Percentiles rank a stretch among this genome's conserved stretches.
Conservation (phyloP, 2,329 filamentous ascomycete species). For the Penicillium fuscoglaucum region DNA sequence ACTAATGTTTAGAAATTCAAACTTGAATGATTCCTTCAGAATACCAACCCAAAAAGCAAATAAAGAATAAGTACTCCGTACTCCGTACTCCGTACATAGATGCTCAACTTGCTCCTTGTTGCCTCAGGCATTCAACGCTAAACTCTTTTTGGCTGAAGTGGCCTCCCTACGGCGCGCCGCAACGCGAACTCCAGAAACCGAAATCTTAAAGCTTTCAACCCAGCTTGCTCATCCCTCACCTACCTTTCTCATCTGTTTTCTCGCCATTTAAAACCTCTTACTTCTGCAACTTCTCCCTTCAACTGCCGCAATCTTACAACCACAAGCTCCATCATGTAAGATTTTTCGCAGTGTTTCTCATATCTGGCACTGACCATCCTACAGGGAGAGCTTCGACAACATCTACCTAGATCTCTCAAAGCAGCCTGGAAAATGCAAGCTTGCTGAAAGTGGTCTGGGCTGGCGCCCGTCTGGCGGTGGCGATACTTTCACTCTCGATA, state of each 20-base stretch:
- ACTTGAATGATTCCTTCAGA: background rate
- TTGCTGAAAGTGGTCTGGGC: constrained; percentile 89
- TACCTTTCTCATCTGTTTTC: constrained; percentile 3
- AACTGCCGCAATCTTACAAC: constrained; percentile 14
- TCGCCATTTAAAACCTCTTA: background rate
- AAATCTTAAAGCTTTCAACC: constrained; percentile 23
- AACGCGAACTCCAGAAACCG: constrained; percentile 25
- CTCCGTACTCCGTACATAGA: background rate
- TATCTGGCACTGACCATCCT: constrained; percentile 14
- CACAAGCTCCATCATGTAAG: constrained; percentile 38
- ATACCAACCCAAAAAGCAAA: background rate
- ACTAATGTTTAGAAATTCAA: too few relatives aligned
- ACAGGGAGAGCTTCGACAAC: constrained; percentile 90
- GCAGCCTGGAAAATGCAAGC: constrained; percentile 87
- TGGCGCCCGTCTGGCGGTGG: constrained; percentile 89
- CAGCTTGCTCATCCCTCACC: constrained; percentile 1
- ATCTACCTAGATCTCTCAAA: constrained; percentile 96
- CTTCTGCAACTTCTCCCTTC: background rate
- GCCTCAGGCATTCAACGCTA: constrained; percentile 19
- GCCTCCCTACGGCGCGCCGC: constrained; percentile 24
- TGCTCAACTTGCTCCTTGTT: background rate
- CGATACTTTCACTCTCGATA: constrained; percentile 91
- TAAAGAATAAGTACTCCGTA: background rate
- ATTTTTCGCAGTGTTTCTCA: constrained; percentile 3
- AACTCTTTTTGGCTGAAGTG: constrained; percentile 22